Evolutionary conservation across 169 alveolate species (phyloP).

Genomic region (Eimeria necatrix): DNA sequence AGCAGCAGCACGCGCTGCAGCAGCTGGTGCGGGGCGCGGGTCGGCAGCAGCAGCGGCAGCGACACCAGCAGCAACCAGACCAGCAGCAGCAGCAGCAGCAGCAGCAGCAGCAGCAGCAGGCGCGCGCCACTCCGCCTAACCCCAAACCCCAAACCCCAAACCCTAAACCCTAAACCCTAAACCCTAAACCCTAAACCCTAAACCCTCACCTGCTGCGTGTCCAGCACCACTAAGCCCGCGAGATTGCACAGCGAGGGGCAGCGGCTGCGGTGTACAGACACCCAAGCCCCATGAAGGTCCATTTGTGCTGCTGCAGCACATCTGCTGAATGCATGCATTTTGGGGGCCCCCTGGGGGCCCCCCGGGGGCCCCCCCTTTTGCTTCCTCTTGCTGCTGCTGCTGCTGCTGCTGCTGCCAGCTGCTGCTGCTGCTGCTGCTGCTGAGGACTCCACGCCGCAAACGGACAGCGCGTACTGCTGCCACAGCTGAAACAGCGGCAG

Average conservation of each 20-base stretch:
- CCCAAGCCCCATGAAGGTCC: slow-evolving; percentile 72
- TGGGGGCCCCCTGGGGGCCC: slow-evolving; percentile 44
- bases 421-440: slow-evolving; percentile 42
- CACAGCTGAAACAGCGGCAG: slow-evolving; percentile 46
- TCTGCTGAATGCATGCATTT: slow-evolving; percentile 13
- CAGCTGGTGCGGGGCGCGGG: too few relatives aligned
- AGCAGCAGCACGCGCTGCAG: slow-evolving; percentile 30
- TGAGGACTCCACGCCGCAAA: slow-evolving; percentile 53
- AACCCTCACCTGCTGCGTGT: slow-evolving; percentile 74
- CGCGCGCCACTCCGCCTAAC: neutral
- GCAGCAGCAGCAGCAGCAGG: neutral
- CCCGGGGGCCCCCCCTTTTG: slow-evolving; percentile 31
- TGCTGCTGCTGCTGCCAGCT: neutral
- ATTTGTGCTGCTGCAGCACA: slow-evolving; percentile 31
- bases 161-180: neutral
- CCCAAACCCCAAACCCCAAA: neutral
- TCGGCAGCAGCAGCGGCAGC: neutral
- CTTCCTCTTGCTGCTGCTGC: neutral
- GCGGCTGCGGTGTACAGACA: slow-evolving; percentile 57
- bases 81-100: slow-evolving; percentile 9
- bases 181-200: slow-evolving; percentile 40
- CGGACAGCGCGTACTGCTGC: slow-evolving; percentile 49
- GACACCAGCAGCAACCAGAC: neutral
- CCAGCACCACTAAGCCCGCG: slow-evolving; percentile 59
- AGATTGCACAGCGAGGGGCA: slow-evolving; percentile 36